phyloP scores from a whole-genome alignment of 352 stramenopile genomes.

The Phytophthora sp. region DNA sequence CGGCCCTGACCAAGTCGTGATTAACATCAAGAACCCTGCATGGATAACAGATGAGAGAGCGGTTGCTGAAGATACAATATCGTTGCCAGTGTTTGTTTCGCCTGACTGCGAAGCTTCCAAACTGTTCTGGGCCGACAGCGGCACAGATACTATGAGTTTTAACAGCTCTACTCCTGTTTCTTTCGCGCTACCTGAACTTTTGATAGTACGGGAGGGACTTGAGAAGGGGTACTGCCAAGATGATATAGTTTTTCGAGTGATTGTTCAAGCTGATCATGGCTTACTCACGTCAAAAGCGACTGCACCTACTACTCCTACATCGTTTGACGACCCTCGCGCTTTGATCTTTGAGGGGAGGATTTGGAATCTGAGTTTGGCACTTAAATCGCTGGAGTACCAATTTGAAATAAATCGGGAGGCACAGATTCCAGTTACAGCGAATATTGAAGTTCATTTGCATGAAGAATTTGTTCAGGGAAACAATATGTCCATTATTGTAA shows the following conservation, averaged over 20 bases:
- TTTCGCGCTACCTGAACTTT: constrained; percentile 22
- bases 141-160: constrained; percentile 7
- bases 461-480: not conserved
- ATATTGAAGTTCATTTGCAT: constrained; percentile 10
- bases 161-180: not conserved
- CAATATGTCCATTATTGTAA: not conserved
- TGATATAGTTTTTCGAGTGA: constrained; percentile 16
- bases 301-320: not conserved
- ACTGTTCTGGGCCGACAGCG: constrained; percentile 19
- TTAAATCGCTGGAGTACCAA: constrained; percentile 19
- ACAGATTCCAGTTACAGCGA: constrained; percentile 11
- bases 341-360: constrained; percentile 26
- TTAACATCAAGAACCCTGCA: constrained; percentile 28
- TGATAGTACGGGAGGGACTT: constrained; percentile 29
- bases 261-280: constrained; percentile 9
- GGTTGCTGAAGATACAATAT: constrained; percentile 10
- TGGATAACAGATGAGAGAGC: not conserved
- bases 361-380: constrained; percentile 22
- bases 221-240: constrained; percentile 39
- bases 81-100: constrained; percentile 24
- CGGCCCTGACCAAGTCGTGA: constrained; percentile 44
- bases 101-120: constrained; percentile 13
- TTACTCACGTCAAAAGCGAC: constrained; percentile 7
- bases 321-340: not conserved
- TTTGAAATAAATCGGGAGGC: constrained; percentile 20